Base-by-base conservation (phyloP, 345 rosid genomes). In the Salix arbutifolia region DNA sequence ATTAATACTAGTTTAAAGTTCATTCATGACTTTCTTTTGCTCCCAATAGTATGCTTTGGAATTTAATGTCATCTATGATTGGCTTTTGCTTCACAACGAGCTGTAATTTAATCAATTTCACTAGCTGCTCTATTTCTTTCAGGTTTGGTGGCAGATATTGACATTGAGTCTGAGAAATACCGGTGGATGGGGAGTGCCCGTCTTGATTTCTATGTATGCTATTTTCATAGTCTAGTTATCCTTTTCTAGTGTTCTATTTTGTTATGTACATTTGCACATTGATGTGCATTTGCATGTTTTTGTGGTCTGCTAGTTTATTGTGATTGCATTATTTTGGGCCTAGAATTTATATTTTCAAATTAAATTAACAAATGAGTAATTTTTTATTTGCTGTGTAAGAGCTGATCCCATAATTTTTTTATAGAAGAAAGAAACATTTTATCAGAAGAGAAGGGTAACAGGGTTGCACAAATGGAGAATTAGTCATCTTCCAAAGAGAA, bases 121-220 rank as follows among this genome's bases (percentile, higher is more conserved):
- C 65, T 80, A 18, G 60, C 31, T 18, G 67, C 18, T 61, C 62
- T 62, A 61, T 18, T 75, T 76, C 74, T 30, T 83, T 77, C 88
- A 93, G 99, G 99, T 82, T 80, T 96, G 74, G 88, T 96, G 78
- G 99, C 99, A 48, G 98, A 94, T 82, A 88, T 96, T 77, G 99
- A 96, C 85, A 92, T 96, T 23, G 99, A 93, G 76, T 93, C 97
- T 67, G 98, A 96, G 77, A 92, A 87, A 78, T 94, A 89, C 77
- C 89, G 99, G 77, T 92, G 99, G 97, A 89, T 96, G 98, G 99
- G 99, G 53, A 86, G 95, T 84, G 85, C 90, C 76, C 96, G 97
- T 52, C 35, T 92, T 67, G 98, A 92, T 76, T 82, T 96, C 77
- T 92, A 93, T 80, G 99, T 96, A 92, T 37, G 96, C 83, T 73